Evolutionary conservation across 495 filamentous ascomycete species (phyloP).

Genomic region (Neurospora sp.): DNA sequence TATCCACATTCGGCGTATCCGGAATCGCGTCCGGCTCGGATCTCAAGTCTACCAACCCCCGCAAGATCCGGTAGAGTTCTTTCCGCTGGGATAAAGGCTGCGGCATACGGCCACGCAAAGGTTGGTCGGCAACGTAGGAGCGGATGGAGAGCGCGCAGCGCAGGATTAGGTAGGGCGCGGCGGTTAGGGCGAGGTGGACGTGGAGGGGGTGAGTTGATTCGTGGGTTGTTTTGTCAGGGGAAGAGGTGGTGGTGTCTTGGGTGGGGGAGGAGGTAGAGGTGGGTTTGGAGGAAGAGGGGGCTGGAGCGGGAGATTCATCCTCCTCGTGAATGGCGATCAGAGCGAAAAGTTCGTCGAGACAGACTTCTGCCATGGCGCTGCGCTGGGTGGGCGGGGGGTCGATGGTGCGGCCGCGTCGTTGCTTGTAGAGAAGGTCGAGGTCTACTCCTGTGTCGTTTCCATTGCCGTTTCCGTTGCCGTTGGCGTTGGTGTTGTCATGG

Average conservation of each 20-base stretch:
- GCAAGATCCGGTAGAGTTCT: conserved; percentile 65
- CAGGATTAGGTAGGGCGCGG: conserved; percentile 76
- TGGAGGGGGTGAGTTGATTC: conserved; percentile 23
- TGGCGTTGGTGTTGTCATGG: background rate
- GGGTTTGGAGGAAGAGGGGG: conserved; percentile 14
- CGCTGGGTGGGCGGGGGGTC: conserved; percentile 55
- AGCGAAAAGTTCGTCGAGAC: conserved; percentile 70
- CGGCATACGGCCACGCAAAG: conserved; percentile 83
- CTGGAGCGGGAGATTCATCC: background rate
- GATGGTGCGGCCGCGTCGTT: conserved; percentile 60
- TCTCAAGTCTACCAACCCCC: conserved; percentile 50
- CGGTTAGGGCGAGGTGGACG: conserved; percentile 59
- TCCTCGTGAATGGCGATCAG: conserved; percentile 47
- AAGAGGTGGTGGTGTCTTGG: conserved; percentile 13
- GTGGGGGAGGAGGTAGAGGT: conserved; percentile 17
- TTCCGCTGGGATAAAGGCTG: conserved; percentile 73
- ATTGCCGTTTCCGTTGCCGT: conserved; percentile 3
- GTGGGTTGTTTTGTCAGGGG: conserved; percentile 2
- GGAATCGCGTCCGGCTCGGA: conserved; percentile 66
- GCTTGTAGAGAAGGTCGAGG: conserved; percentile 52
- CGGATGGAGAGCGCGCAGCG: conserved; percentile 70
- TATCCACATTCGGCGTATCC: conserved; percentile 46
- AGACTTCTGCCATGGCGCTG: conserved; percentile 64
- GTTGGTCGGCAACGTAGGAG: conserved; percentile 83
- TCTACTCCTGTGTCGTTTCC: conserved; percentile 35